Evolutionary conservation across 2,329 filamentous ascomycete species (phyloP), one percentile per base, ranked within the genome.

Genomic region (Dactylonectria estremocensis): DNA sequence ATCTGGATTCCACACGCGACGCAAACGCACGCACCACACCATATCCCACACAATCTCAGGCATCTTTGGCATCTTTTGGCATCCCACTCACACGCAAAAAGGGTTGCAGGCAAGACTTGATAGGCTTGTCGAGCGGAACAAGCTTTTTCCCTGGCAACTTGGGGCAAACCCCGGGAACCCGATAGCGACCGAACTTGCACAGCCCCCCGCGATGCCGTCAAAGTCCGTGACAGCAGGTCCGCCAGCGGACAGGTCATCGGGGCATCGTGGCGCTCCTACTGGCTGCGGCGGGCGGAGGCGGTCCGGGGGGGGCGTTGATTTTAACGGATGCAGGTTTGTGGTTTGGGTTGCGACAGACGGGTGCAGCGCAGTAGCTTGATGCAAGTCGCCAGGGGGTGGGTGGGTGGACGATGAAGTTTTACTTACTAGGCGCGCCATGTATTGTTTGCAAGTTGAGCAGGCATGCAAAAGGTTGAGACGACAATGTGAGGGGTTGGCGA

Each of bases 341-440:
- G 60, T 46, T 16, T 66, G 67, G 68, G 55, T 68, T 61, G 67
- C 66, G 52, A 50, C 72, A 68, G 67, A 54, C 59, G 64, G 62
- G 66, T 66, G 64, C 57, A 66, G 49, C 71, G 72, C 70, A 73
- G 72, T 74, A 74, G 72, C 53, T 56, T 50, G 66, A 74, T 72
- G 70, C 70, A 72, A 50, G 70, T 56, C 50, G 60, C 61, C 70
- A 69, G 68, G 72, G 63, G 71, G 72, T 74, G 62, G 59, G 50
- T 46, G 45, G 20, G 9, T 48, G n/a, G 16, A n/a, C 5, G 45
- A n/a, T 14, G 45, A 5, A 20, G 45, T 22, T 22, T 48, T 48
- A 10, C 20, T 48, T 48, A 7, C 18, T 10, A 48, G 20, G 11
- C n/a, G n/a, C 8, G n/a, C 14, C 11, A 48, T 18, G 45, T 22